Evolutionary conservation across 2,329 filamentous ascomycete species (phyloP).

Genomic region (Colletotrichum endophyticum): DNA sequence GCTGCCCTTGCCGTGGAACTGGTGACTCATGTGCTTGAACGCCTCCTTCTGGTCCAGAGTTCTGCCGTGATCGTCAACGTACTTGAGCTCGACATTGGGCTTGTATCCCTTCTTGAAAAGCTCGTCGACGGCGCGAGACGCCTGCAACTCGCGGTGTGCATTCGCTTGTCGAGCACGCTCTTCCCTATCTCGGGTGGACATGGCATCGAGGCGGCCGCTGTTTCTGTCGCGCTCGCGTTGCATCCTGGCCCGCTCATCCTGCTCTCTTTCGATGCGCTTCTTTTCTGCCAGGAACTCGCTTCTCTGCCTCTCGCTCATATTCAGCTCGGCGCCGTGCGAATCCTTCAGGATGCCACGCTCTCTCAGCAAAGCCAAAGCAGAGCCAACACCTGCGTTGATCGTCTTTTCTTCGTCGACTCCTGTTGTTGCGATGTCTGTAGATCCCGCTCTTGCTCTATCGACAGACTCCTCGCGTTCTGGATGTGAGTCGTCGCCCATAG

Average conservation of each 20-base stretch:
- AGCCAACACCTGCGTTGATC: conserved; percentile 78
- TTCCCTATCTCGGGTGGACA: conserved; percentile 91
- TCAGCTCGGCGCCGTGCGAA: conserved; percentile 65
- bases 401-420: conserved; percentile 87
- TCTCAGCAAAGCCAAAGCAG: conserved; percentile 80
- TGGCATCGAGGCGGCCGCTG: conserved; percentile 80
- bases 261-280: conserved; percentile 74
- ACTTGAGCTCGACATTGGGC: conserved; percentile 88
- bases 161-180: conserved; percentile 90
- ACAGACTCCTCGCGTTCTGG: conserved; percentile 11
- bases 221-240: conserved; percentile 90
- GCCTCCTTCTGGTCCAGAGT: conserved; percentile 92
- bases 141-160: conserved; percentile 82
- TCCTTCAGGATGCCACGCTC: conserved; percentile 83
- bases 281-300: conserved; percentile 80
- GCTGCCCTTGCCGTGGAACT: conserved; percentile 97
- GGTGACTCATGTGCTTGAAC: conserved; percentile 95
- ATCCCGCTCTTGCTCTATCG: conserved; percentile 48
- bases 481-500: conserved; percentile 28
- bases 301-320: conserved; percentile 71
- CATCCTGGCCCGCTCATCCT: conserved; percentile 77
- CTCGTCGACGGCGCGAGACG: conserved; percentile 81
- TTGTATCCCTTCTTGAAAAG: conserved; percentile 88
- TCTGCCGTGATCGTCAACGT: conserved; percentile 87
- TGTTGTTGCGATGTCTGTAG: conserved; percentile 62